Base-by-base conservation (phyloP, 805 yeast species). In the Candida arabinofermentans region DNA sequence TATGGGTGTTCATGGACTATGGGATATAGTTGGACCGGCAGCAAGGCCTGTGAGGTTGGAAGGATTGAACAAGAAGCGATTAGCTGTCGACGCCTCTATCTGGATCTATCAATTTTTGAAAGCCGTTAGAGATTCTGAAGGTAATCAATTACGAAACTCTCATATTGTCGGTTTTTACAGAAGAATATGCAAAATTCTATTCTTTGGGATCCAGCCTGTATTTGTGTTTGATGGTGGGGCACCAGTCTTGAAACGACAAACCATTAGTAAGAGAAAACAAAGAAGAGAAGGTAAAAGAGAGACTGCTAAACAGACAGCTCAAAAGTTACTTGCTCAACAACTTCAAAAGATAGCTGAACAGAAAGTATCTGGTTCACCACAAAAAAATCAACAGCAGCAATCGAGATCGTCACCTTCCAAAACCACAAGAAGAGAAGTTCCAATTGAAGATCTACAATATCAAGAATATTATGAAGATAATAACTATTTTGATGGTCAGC, bases 91-190 rank as follows among this genome's bases (percentile, higher is more conserved):
- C 70, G 99, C 99, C 1, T 91, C 98, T 2, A 93, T 93, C 49
- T 93, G 99, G 99, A 85, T 93, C 41, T 93, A 93, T 59, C 99
- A 93, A 61, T 93, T 93, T 57, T 69, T 93, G 49, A 93, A 91
- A 60, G 98, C 98, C 1, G 95, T 93, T 18, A 74, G 98, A 51
- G 96, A 89, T 59, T 66, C 77, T 30, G 83, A 84, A 24, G 99
- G 98, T 7, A 77, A 83, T 44, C 76, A 86, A 0, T 61, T 90
- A 45, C 72, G 75, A 24, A 85, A 81, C 46, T 83, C 96, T 0
- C 99, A 93, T 60, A 78, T 93, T 16, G 86, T 89, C n/a, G 99
- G 99, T 8, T 93, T 93, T 55, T 91, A 91, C 61, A 67, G 98
- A 48, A 72, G 99, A 41, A 89, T 93, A 13, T 90, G 98, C 66